Evolutionary conservation across 2,329 filamentous ascomycete species (phyloP), one percentile per base, ranked within the genome.

Genomic region (Lecanosticta acicola): DNA sequence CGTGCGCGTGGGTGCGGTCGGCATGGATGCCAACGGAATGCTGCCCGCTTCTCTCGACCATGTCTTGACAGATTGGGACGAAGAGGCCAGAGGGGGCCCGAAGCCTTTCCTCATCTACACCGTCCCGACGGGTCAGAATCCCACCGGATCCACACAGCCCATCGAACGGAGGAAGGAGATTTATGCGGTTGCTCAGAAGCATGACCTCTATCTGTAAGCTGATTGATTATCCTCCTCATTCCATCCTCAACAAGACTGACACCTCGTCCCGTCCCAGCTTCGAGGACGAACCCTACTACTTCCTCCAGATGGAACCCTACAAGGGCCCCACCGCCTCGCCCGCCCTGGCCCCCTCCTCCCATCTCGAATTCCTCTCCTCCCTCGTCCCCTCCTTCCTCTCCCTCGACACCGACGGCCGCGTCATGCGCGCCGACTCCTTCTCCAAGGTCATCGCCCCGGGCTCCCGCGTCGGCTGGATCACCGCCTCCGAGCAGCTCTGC

Each of bases 221-320:
- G 4, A 32, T 17, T 32, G 7, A 29, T 13, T 4, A 34, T 5
- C 32, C 4, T 16, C 13, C 13, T 37, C 35, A 10, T 5, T 18
- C 35, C 16, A 17, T 26, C 18, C 29, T 7, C n/a, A 20, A 18
- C 9, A 33, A 3, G 7, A 17, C 39, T 41, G 16, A 41, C 17
- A n/a, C 5, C 34, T 34, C 38, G 14, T 5, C 13, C n/a, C n/a
- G 13, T 7, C 4, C 13, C 19, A 39, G 37, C 62, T 71, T 95
- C 56, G 90, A 96, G 70, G 90, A 95, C 63, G 90, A 95, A 65
- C 90, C 90, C 1, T 95, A 95, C 71, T 95, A 94, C 69, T 95
- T 91, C 71, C 75, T 95, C 29, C 90, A 95, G 68, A 87, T 89
- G 84, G 80, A 86, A 57, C 80, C 84, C 0, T 91, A 89, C 68